Conservation (phyloP, 441 rosid genomes). For the Aquilaria agallochum region DNA sequence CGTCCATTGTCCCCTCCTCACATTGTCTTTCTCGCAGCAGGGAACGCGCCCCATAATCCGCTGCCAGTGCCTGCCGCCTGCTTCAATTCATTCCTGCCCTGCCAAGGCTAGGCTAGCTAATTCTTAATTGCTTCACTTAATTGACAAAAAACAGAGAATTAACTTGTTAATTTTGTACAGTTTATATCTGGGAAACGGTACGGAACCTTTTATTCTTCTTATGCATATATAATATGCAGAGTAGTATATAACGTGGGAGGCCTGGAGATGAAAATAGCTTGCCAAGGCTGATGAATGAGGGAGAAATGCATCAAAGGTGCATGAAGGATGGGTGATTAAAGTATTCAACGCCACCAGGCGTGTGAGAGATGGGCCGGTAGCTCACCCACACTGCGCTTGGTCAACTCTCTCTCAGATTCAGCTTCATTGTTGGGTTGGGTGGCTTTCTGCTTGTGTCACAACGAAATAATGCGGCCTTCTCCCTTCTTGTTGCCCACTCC, state of each 20-base stretch:
- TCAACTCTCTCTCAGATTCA: conserved; percentile 38
- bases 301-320: conserved; percentile 35
- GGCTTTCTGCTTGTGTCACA: conserved; percentile 24
- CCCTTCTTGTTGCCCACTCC: conserved; percentile 23
- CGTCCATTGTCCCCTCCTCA: conserved; percentile 95
- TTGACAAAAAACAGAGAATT: conserved; percentile 2
- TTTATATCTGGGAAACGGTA: conserved; percentile 4
- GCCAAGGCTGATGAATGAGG: conserved; percentile 11
- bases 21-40: conserved; percentile 89
- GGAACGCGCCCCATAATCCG: conserved; percentile 77
- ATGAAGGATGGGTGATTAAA: conserved; percentile 39
- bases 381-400: conserved; percentile 96
- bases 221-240: conserved; percentile 14
- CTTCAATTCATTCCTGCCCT: no score
- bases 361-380: conserved; percentile 80
- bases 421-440: conserved; percentile 9
- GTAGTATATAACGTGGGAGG: neutral
- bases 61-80: no score
- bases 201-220: conserved; percentile 21
- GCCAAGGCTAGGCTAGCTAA: neutral
- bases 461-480: neutral
- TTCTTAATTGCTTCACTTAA: neutral
- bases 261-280: neutral
- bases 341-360: conserved; percentile 92
- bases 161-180: neutral